Percentiles rank a stretch among this genome's conserved stretches.
phyloP scores from a whole-genome alignment of 768 basidiomycete genomes.

The Lactarius pseudohatsudake region DNA sequence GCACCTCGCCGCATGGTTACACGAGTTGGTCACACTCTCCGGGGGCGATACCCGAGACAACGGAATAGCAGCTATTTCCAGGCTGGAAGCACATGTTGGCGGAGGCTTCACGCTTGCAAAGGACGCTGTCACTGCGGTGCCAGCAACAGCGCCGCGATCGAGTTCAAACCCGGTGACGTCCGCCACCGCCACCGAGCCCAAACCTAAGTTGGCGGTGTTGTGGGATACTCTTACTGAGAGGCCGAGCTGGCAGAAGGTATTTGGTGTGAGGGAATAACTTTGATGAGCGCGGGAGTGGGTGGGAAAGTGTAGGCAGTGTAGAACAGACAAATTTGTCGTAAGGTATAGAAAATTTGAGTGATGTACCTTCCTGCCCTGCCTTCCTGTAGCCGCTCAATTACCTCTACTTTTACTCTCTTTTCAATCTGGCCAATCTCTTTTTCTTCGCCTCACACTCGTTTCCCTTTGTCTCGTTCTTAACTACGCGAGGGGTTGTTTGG shows the following conservation, averaged over 20 bases:
- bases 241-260: slow-evolving; percentile 72
- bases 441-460: slow-evolving; percentile 12
- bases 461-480: not conserved
- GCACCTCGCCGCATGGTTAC: slow-evolving; percentile 76
- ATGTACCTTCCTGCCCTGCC: not conserved
- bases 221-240: slow-evolving; percentile 69
- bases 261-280: slow-evolving; percentile 33
- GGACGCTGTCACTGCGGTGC: slow-evolving; percentile 7
- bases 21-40: slow-evolving; percentile 54
- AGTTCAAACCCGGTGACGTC: slow-evolving; percentile 14
- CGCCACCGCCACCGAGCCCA: slow-evolving; percentile 15
- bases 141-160: slow-evolving; percentile 29
- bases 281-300: not conserved
- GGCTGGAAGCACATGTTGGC: slow-evolving; percentile 54
- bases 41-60: slow-evolving; percentile 54
- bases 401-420: not conserved
- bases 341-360: not conserved
- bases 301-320: not conserved
- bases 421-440: not conserved
- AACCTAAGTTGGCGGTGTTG: slow-evolving; percentile 51
- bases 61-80: slow-evolving; percentile 49
- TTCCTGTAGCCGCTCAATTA: not conserved
- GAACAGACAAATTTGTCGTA: not conserved
- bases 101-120: slow-evolving; percentile 44
- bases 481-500: not conserved